Percentiles rank a stretch among this genome's conserved stretches.
These are phyloP conservation scores for Amylocarpus encephaloides DNA, from an alignment of 2,329 filamentous ascomycete species.

Conservation along the genomic window DNA sequence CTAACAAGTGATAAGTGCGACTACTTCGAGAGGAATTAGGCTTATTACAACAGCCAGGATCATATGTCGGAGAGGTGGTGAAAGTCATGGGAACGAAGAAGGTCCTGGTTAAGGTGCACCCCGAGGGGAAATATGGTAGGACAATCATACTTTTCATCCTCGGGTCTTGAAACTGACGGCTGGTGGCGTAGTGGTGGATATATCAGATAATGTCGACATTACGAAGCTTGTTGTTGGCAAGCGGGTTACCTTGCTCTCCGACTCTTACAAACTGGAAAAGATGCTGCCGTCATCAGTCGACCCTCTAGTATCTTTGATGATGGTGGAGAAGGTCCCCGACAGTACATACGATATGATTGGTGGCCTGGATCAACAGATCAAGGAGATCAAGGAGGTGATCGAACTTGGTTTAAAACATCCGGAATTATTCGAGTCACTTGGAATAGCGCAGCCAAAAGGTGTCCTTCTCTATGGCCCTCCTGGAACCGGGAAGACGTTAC, in stretches of 20 bases:
- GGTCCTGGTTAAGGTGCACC: conserved; percentile 97
- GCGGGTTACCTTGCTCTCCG: conserved; percentile 90
- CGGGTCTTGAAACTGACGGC: conserved; percentile 14
- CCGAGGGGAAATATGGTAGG: conserved; percentile 98
- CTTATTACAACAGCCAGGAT: conserved; percentile 91
- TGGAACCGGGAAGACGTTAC: conserved; percentile 92
- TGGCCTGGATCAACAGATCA: conserved; percentile 97
- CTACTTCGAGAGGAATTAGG: conserved; percentile 92
- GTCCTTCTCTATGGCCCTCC: conserved; percentile 94
- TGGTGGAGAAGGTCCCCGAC: conserved; percentile 99
- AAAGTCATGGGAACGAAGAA: conserved; percentile 99
- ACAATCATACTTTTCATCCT: neutral
- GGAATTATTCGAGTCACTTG: conserved; percentile 97
- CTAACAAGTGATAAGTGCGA: conserved; percentile 52
- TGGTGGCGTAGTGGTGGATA: conserved; percentile 75
- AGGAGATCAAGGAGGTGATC: conserved; percentile 99
- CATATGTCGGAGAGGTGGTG: conserved; percentile 98
- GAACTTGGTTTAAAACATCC: conserved; percentile 97
- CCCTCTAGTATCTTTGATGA: conserved; percentile 98
- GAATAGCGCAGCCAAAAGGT: conserved; percentile 96
- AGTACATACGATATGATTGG: conserved; percentile 99
- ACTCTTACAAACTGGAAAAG: conserved; percentile 98
- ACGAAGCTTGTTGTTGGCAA: conserved; percentile 95
- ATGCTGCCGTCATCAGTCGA: conserved; percentile 97
- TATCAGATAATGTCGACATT: conserved; percentile 90